Conservation (phyloP, 345 rosid species). For the Moricandia arvensis region DNA sequence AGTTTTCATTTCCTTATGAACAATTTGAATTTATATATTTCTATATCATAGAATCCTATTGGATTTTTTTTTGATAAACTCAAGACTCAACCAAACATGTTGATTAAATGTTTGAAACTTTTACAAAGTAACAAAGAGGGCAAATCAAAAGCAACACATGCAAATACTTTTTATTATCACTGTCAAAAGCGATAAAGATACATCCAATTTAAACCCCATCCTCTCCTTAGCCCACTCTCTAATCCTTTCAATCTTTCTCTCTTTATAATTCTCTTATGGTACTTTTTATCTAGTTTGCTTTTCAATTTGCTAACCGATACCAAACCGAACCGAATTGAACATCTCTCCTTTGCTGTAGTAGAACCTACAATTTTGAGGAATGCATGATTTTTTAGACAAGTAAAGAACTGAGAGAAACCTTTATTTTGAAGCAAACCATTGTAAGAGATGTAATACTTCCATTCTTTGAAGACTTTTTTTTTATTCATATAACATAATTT, state of each 20-base stretch:
- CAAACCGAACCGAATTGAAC: conserved; percentile 1
- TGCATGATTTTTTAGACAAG: conserved; percentile 4
- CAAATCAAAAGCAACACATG: conserved; percentile 29
- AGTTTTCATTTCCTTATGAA: neutral
- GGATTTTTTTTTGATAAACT: neutral
- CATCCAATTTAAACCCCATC: conserved; percentile 13
- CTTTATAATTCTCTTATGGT: neutral
- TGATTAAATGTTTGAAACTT: conserved; percentile 10
- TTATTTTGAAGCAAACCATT: neutral
- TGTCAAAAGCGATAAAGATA: conserved; percentile 21
- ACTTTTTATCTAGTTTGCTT: neutral
- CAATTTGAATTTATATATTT: neutral
- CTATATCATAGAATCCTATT: neutral
- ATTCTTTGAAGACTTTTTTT: neutral
- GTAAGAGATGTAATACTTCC: neutral
- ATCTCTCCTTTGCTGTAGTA: neutral
- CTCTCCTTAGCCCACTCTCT: conserved; percentile 17
- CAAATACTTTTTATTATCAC: conserved; percentile 14
- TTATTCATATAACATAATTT: neutral
- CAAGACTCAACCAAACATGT: conserved; percentile 3
- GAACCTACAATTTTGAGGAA: neutral
- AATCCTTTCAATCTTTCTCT: neutral
- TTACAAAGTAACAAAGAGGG: neutral
- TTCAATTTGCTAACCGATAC: neutral
- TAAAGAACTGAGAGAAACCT: neutral